Conservation (phyloP, 169 alveolate species). For the Fabrea salina region DNA sequence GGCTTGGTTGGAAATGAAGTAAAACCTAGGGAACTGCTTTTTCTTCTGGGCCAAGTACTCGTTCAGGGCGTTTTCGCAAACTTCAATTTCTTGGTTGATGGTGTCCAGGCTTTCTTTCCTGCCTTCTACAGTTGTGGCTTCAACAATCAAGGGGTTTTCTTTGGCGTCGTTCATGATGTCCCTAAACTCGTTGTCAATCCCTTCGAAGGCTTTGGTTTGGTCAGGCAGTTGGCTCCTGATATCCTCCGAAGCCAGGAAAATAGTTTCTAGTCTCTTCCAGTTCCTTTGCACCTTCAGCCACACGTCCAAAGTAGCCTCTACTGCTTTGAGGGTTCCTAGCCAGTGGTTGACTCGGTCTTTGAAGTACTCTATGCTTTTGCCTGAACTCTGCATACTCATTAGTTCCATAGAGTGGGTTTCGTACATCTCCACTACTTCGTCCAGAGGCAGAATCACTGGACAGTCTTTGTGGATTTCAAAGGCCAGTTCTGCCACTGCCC, state of each 20-base stretch:
- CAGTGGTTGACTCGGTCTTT: constrained; percentile 73
- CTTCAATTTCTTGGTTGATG: constrained; percentile 86
- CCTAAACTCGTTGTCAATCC: constrained; percentile 90
- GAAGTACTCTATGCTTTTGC: constrained; percentile 87
- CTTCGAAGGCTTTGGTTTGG: constrained; percentile 92
- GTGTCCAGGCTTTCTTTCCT: constrained; percentile 84
- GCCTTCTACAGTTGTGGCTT: constrained; percentile 91
- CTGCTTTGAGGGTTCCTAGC: constrained; percentile 84
- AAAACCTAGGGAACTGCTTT: constrained; percentile 95
- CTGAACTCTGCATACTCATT: constrained; percentile 88
- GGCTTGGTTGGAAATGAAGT: constrained; percentile 95
- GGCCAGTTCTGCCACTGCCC: constrained; percentile 88
- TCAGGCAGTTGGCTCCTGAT: constrained; percentile 94
- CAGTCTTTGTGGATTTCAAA: constrained; percentile 87
- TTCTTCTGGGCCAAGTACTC: constrained; percentile 94
- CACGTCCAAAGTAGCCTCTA: constrained; percentile 89
- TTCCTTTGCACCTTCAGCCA: constrained; percentile 94
- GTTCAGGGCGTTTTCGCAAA: constrained; percentile 94
- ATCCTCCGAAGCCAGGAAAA: constrained; percentile 94
- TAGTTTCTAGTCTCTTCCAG: constrained; percentile 93
- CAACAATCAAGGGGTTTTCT: constrained; percentile 87
- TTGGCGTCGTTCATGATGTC: constrained; percentile 92
- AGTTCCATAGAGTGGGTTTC: constrained; percentile 85
- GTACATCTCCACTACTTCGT: constrained; percentile 85
- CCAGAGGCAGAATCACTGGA: constrained; percentile 87